Conservation (phyloP, 768 basidiomycete genomes). For the Leccinum truebloodii region DNA sequence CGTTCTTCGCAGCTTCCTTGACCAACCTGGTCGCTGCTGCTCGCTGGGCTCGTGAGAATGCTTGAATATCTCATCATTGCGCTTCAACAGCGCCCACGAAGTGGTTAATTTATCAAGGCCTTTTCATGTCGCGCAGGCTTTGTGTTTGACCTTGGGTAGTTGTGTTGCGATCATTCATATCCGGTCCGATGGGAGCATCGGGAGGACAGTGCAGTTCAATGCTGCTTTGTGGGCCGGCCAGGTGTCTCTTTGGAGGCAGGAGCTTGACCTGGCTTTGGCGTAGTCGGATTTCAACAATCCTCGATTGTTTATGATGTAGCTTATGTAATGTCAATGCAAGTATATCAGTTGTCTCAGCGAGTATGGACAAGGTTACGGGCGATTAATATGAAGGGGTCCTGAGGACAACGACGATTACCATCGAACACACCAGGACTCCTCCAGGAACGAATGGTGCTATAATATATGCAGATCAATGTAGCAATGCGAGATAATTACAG, state of each 20-base stretch:
- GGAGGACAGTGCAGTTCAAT: slow-evolving; percentile 20
- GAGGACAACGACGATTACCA: neutral
- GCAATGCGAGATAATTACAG: neutral
- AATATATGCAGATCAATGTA: slow-evolving; percentile 1
- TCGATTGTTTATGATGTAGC: slow-evolving; percentile 28
- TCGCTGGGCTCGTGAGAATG: slow-evolving; percentile 86
- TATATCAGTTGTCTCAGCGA: neutral
- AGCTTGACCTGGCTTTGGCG: slow-evolving; percentile 35
- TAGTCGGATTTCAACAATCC: slow-evolving; percentile 86
- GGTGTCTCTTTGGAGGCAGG: slow-evolving; percentile 29
- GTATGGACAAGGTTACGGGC: neutral
- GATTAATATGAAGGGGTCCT: neutral
- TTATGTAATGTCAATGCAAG: slow-evolving; percentile 12
- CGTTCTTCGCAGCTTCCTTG: slow-evolving; percentile 56
- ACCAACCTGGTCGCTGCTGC: slow-evolving; percentile 88
- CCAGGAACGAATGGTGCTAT: neutral
- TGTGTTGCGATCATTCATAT: slow-evolving; percentile 39
- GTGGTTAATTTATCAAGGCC: slow-evolving; percentile 57
- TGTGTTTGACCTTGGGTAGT: slow-evolving; percentile 58
- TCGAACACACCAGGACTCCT: neutral
- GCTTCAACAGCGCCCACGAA: slow-evolving; percentile 92
- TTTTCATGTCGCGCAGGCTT: slow-evolving; percentile 29
- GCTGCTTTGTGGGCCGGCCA: slow-evolving; percentile 27
- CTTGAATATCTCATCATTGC: slow-evolving; percentile 56
- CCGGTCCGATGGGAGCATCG: slow-evolving; percentile 22